Percentiles rank a stretch among this genome's conserved stretches.
Evolutionary conservation across 352 stramenopile genomes (phyloP).

Genomic region (Phytophthora tentaculata): DNA sequence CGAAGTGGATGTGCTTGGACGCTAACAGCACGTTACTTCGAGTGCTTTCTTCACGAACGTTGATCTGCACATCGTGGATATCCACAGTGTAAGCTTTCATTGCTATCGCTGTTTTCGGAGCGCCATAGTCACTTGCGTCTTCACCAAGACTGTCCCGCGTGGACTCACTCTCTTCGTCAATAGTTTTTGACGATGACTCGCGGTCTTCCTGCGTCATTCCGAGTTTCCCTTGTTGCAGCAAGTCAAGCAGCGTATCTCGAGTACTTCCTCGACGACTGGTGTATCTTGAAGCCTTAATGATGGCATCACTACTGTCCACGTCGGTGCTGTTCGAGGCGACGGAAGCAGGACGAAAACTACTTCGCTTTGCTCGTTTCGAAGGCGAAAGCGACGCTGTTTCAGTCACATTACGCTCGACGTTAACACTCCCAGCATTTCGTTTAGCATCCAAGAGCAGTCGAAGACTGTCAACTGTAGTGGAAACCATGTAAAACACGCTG

Average conservation of each 20-base stretch:
- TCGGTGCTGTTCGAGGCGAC: constrained; percentile 11
- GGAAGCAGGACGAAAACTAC: constrained; percentile 29
- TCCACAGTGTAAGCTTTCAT: constrained; percentile 81
- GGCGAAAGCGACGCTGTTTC: constrained; percentile 6
- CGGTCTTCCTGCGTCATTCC: constrained; percentile 39
- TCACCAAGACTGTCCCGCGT: constrained; percentile 16
- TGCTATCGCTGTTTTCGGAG: constrained; percentile 42
- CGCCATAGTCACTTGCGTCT: constrained; percentile 22
- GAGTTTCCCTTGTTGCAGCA: constrained; percentile 80
- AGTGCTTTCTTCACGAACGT: constrained; percentile 70
- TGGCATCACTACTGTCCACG: constrained; percentile 1
- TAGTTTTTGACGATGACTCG: constrained; percentile 20
- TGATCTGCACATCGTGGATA: constrained; percentile 82
- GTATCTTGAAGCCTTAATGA: not conserved
- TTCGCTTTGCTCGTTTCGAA: constrained; percentile 21
- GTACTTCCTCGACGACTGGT: constrained; percentile 50
- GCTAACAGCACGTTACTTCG: constrained; percentile 74
- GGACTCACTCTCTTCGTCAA: constrained; percentile 22
- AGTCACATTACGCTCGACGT: constrained; percentile 1
- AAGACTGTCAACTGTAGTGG: constrained; percentile 58
- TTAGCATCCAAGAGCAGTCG: constrained; percentile 49
- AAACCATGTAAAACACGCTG: constrained; percentile 73
- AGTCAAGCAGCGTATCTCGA: constrained; percentile 68
- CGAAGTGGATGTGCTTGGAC: constrained; percentile 80
- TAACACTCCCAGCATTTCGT: constrained; percentile 19